Conservation (phyloP, 306 rosid genomes). For the Herpetospermum pedunculosum region DNA sequence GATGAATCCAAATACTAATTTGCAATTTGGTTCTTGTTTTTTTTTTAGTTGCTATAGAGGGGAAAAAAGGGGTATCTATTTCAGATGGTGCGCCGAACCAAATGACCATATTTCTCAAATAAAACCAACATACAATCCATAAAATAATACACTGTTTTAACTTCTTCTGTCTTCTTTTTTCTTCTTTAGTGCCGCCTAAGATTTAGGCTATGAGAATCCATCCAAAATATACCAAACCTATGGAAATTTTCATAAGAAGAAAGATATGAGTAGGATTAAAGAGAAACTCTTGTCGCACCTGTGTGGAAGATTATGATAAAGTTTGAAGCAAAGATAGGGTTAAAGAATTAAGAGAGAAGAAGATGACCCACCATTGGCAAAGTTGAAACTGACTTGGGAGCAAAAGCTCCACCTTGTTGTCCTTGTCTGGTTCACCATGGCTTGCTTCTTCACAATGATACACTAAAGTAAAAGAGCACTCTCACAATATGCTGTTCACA, state of each 20-base stretch:
- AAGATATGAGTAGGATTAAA: neutral
- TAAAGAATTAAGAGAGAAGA: neutral
- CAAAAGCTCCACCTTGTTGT: neutral
- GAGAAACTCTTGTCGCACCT: neutral
- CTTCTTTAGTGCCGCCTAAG: neutral
- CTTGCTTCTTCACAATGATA: neutral
- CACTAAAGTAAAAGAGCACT: neutral
- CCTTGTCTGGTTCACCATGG: constrained; percentile 3
- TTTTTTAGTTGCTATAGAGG: neutral
- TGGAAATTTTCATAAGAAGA: neutral
- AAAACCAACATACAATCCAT: neutral
- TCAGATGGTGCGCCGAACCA: constrained; percentile 2
- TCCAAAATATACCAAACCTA: neutral
- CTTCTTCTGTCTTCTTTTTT: neutral
- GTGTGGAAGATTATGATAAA: constrained; percentile 2
- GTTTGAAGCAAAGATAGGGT: neutral
- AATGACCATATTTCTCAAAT: neutral
- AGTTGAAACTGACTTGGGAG: constrained; percentile 5
- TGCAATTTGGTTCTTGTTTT: neutral
- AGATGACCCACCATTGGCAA: constrained; percentile 1
- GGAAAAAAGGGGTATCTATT: neutral
- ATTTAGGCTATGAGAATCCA: neutral
- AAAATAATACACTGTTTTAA: neutral
- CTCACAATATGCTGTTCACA: neutral
- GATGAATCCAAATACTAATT: neutral